These are phyloP conservation scores for Rutidosis leptorrhynchoides DNA, from an alignment of 129 eudicot species.

Conservation along the genomic window DNA sequence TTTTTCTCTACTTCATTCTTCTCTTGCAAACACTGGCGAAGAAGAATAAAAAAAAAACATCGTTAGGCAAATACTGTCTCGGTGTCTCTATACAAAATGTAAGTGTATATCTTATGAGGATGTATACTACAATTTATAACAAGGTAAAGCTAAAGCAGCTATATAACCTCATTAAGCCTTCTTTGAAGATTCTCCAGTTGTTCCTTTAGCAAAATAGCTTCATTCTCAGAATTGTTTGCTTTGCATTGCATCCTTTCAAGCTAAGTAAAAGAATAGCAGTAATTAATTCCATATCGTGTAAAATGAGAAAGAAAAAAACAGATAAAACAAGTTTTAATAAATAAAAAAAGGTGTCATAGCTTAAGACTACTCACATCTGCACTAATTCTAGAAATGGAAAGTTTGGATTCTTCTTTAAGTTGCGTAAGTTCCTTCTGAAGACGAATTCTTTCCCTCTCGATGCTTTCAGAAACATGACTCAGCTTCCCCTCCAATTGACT, in stretches of 20 bases:
- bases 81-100: background rate
- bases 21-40: slow-evolving; percentile 64
- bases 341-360: background rate
- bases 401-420: slow-evolving; percentile 62
- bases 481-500: slow-evolving; percentile 55
- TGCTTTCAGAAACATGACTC: slow-evolving; percentile 17
- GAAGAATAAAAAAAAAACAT: background rate
- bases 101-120: background rate
- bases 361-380: slow-evolving; percentile 62
- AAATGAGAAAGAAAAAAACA: background rate
- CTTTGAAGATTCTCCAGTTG: slow-evolving; percentile 61
- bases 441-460: slow-evolving; percentile 30
- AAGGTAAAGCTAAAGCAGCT: slow-evolving; percentile 15
- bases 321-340: too few relatives aligned
- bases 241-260: slow-evolving; percentile 82
- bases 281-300: slow-evolving; percentile 23
- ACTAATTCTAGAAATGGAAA: slow-evolving; percentile 61
- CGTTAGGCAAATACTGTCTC: slow-evolving; percentile 6
- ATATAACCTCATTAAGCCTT: slow-evolving; percentile 61
- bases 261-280: slow-evolving; percentile 35
- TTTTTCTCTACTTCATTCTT: slow-evolving; percentile 63
- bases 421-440: slow-evolving; percentile 68
- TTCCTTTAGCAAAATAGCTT: slow-evolving; percentile 58
- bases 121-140: slow-evolving; percentile 1
- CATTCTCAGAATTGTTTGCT: slow-evolving; percentile 79